Base-by-base conservation (phyloP, 768 basidiomycete genomes). In the Russula brevipes region DNA sequence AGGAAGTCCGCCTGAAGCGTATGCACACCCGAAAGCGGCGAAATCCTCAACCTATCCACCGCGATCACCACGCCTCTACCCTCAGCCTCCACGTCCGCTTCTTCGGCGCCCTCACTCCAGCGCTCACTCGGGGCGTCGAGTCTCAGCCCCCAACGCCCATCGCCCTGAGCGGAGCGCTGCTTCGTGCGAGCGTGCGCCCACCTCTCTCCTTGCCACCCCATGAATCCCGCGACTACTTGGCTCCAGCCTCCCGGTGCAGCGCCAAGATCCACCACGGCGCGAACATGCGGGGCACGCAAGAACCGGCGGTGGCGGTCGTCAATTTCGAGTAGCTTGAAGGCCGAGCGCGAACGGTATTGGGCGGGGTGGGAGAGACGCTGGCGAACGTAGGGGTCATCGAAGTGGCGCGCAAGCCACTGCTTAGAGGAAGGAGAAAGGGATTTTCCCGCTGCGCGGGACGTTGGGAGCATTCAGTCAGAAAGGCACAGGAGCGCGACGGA, bases 171-270 rank as follows among this genome's bases (percentile, higher is more conserved):
- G 38, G 19, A 19, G 30, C 24, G 24, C 35, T 7, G 58, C 31
- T 42, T 19, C 5, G 41, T 9, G 30, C 50, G 50, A 30, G 36
- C 64, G n/a, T 54, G 54, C 14, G 57, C 68, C 51, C 67, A 41
- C 36, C 61, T 62, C 41, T 73, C 69, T 5, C 64, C 66, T 36
- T 49, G 68, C 79, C 82, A 84, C 3, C 86, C 85, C n/a, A 91
- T 71, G 60, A 82, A 81, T 38, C 77, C 78, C 0, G 84, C 81
- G 14, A 84, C 85, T 11, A 94, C 94, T 71, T 97, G 94, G 54
- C 88, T 89, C 95, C 96, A 98, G 0, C 93, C 93, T 0, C 94
- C 94, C 0, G 95, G 96, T 0, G 94, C 91, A 0, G 91, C 91
- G 16, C 96, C 95, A 24, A 97, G 82, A 73, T 97, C 95, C 1